Percentiles rank a stretch among this genome's conserved stretches.
These are phyloP conservation scores for Berberis vulgaris DNA, from an alignment of 164 flowering plant species.

Conservation along the genomic window DNA sequence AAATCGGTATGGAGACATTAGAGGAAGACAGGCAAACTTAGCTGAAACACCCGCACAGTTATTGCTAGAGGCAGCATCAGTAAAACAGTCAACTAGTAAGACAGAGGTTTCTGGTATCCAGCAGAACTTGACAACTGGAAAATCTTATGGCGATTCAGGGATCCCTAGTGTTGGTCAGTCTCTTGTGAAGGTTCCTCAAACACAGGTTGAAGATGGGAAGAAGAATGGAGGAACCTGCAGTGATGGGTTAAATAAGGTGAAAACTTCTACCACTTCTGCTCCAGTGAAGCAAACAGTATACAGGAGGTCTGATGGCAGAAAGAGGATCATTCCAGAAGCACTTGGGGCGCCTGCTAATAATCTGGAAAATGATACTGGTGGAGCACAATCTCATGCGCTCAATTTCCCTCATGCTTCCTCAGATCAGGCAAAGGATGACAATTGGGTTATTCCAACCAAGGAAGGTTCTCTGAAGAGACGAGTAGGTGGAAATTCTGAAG, in stretches of 20 bases:
- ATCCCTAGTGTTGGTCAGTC: conserved; percentile 12
- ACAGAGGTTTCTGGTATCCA: conserved; percentile 36
- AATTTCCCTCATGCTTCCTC: conserved; percentile 34
- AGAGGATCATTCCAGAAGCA: conserved; percentile 96
- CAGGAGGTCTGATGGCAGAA: conserved; percentile 96
- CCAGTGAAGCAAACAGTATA: conserved; percentile 97
- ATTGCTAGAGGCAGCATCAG: conserved; percentile 88
- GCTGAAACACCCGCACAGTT: conserved; percentile 96
- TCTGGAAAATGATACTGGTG: conserved; percentile 41
- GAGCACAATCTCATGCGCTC: conserved; percentile 26
- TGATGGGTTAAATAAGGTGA: conserved; percentile 46
- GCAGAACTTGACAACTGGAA: conserved; percentile 32
- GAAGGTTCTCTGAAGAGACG: conserved; percentile 42
- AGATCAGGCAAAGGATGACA: conserved; percentile 36
- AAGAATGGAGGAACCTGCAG: conserved; percentile 29
- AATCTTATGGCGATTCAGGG: conserved; percentile 37
- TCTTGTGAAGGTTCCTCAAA: conserved; percentile 27
- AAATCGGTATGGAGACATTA: conserved; percentile 90
- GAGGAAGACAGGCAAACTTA: conserved; percentile 79
- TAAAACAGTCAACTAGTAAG: conserved; percentile 54
- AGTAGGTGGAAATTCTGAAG: conserved; percentile 32
- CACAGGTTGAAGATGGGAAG: conserved; percentile 44
- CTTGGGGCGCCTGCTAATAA: conserved; percentile 59
- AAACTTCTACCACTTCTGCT: conserved; percentile 44
- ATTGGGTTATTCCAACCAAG: conserved; percentile 22